A percentile compares a stretch with the other conserved stretches of the same genome.
phyloP scores from a whole-genome alignment of 192 early-diverging fungal genomes.

The Podila verticillata region DNA sequence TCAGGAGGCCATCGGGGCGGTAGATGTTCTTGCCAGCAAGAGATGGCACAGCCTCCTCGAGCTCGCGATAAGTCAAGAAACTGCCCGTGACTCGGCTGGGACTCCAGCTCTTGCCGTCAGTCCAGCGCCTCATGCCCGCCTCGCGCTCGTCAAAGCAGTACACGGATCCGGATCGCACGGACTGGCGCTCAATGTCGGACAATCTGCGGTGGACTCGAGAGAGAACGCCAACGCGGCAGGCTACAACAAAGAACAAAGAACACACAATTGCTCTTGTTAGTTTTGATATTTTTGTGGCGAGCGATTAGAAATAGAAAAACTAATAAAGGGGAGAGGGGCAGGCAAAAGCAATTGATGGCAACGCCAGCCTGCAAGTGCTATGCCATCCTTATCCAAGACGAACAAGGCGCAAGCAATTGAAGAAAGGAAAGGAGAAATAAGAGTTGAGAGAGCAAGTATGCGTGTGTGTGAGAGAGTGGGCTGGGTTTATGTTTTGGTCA shows the following conservation, averaged over 20 bases:
- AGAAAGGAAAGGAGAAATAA: too few species aligned
- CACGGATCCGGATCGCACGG: conserved; percentile 85
- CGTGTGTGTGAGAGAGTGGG: background rate
- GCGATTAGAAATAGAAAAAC: conserved; percentile 2
- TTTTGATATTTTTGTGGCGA: background rate
- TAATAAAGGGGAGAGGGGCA: too few species aligned
- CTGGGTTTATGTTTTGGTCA: background rate
- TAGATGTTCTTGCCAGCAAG: conserved; percentile 53
- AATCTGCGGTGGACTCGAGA: conserved; percentile 83
- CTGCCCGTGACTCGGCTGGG: conserved; percentile 88
- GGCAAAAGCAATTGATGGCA: too few species aligned
- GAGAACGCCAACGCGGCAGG: conserved; percentile 78
- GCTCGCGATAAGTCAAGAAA: conserved; percentile 91
- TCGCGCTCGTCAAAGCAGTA: conserved; percentile 95
- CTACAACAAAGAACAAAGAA: conserved; percentile 27
- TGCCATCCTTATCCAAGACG: background rate
- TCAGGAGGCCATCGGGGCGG: conserved; percentile 85
- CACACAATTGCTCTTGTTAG: background rate
- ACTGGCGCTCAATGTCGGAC: conserved; percentile 82
- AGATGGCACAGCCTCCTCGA: conserved; percentile 58
- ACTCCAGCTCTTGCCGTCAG: conserved; percentile 93
- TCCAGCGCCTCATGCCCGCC: conserved; percentile 93
- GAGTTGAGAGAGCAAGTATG: too few species aligned
- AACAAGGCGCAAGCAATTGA: too few species aligned
- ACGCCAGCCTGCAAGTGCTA: too few species aligned